phyloP scores from a whole-genome alignment of 192 early-diverging fungal species.

The Coemansia sp. region DNA sequence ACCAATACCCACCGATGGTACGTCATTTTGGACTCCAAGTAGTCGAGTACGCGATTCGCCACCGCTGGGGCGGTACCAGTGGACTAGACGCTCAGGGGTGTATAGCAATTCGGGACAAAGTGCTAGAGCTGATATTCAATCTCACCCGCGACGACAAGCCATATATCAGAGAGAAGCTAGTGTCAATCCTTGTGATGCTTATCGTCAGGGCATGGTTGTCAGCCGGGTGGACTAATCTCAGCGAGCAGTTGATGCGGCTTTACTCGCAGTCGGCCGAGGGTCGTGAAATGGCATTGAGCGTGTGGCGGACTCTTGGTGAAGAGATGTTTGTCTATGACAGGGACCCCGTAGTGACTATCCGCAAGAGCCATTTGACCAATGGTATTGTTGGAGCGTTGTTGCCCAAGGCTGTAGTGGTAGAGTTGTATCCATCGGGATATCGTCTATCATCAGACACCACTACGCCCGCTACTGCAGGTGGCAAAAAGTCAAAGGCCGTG shows the following conservation, averaged over 20 bases:
- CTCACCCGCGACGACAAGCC: not conserved
- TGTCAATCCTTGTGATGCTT: constrained; percentile 37
- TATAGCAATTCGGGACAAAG: constrained; percentile 16
- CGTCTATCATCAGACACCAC: constrained; percentile 31
- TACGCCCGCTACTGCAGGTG: not conserved
- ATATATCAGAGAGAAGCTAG: constrained; percentile 50
- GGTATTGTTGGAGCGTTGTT: constrained; percentile 47
- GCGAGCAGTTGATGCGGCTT: constrained; percentile 36
- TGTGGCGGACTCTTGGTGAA: constrained; percentile 54
- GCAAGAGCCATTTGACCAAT: constrained; percentile 45
- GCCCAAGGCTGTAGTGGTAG: constrained; percentile 21
- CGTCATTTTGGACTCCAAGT: constrained; percentile 53
- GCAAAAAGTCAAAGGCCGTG: constrained; percentile 21
- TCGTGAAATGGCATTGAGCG: constrained; percentile 34
- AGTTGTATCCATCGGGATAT: constrained; percentile 46
- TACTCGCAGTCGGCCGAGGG: constrained; percentile 14
- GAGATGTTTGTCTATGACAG: constrained; percentile 53
- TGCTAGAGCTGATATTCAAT: constrained; percentile 26
- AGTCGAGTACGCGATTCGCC: constrained; percentile 35
- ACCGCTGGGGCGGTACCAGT: constrained; percentile 15
- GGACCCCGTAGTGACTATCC: constrained; percentile 38
- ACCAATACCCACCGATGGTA: constrained; percentile 18
- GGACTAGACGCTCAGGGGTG: constrained; percentile 5
- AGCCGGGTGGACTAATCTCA: constrained; percentile 35
- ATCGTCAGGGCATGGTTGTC: constrained; percentile 45